These are phyloP conservation scores for Hawksworthiomyces lignivorus DNA, from an alignment of 2,329 filamentous ascomycete genomes.

Conservation along the genomic window DNA sequence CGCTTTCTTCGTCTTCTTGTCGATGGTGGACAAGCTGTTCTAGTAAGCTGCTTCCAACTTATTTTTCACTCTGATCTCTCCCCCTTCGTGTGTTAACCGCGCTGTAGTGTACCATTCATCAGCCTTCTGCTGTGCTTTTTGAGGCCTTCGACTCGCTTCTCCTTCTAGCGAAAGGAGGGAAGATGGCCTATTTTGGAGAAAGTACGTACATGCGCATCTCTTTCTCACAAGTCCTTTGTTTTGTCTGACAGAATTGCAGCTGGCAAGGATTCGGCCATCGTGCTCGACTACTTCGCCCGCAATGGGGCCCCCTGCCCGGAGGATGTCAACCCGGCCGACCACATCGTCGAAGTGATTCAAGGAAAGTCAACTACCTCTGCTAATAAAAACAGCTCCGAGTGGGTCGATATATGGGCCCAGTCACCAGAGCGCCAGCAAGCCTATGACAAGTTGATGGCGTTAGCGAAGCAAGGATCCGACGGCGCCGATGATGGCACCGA, in stretches of 20 bases:
- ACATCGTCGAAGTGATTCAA: slow-evolving; percentile 56
- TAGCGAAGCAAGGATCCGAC: not conserved
- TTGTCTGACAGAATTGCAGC: not conserved
- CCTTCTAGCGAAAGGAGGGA: slow-evolving; percentile 55
- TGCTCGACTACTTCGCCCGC: slow-evolving; percentile 57
- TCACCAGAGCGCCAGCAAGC: slow-evolving; percentile 46
- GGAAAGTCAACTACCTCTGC: slow-evolving; percentile 19
- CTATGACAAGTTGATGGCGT: slow-evolving; percentile 47
- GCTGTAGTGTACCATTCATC: slow-evolving; percentile 62
- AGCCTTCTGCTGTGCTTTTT: slow-evolving; percentile 60
- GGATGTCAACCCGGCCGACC: slow-evolving; percentile 65
- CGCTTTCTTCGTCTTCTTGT: slow-evolving; percentile 60
- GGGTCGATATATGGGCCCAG: slow-evolving; percentile 28
- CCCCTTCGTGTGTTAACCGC: no score
- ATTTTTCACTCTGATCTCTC: not conserved
- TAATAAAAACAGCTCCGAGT: slow-evolving; percentile 20
- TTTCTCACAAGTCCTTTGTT: not conserved
- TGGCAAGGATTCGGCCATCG: slow-evolving; percentile 39
- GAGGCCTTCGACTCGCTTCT: slow-evolving; percentile 59
- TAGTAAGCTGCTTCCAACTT: slow-evolving; percentile 28
- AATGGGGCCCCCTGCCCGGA: slow-evolving; percentile 56
- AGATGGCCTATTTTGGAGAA: slow-evolving; percentile 57
- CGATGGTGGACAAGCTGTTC: slow-evolving; percentile 56
- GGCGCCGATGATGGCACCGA: slow-evolving; percentile 11
- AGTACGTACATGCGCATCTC: not conserved